Percentiles rank a stretch among this genome's conserved stretches.
Evolutionary conservation across 805 yeast species (phyloP).

Genomic region (Citeromyces matritensis): DNA sequence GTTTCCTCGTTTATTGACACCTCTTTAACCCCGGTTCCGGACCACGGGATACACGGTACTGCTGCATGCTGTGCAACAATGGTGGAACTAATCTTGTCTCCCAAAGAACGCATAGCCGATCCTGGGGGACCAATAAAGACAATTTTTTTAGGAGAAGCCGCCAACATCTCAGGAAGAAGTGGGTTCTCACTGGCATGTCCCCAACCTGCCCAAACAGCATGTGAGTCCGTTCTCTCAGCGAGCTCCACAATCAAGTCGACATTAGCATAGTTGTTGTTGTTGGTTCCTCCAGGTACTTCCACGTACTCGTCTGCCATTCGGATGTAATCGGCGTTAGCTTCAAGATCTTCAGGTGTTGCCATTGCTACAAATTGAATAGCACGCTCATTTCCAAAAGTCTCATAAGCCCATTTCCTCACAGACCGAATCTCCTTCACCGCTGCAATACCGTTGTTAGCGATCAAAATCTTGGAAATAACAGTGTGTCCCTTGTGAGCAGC

Average conservation of each 20-base stretch:
- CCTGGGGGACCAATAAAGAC: constrained; percentile 99
- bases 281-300: constrained; percentile 98
- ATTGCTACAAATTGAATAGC: constrained; percentile 90
- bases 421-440: constrained; percentile 98
- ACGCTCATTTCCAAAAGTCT: constrained; percentile 93
- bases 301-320: constrained; percentile 98
- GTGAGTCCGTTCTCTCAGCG: constrained; percentile 92
- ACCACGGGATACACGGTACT: constrained; percentile 99
- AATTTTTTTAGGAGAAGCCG: constrained; percentile 81
- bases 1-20: constrained; percentile 57
- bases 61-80: constrained; percentile 98
- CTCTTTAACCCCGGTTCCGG: constrained; percentile 91
- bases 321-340: constrained; percentile 93
- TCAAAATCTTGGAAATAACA: constrained; percentile 73
- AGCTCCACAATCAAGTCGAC: constrained; percentile 94
- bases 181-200: constrained; percentile 99
- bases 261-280: constrained; percentile 95
- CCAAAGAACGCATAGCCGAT: constrained; percentile 97
- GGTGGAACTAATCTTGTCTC: constrained; percentile 95
- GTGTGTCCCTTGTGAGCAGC: constrained; percentile 85
- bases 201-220: constrained; percentile 99
- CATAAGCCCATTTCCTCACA: constrained; percentile 97
- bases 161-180: constrained; percentile 78
- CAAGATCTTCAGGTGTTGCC: constrained; percentile 99
- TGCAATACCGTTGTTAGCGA: constrained; percentile 98